phyloP scores from a whole-genome alignment of 495 filamentous ascomycete species.

The Neurospora tetraspora region DNA sequence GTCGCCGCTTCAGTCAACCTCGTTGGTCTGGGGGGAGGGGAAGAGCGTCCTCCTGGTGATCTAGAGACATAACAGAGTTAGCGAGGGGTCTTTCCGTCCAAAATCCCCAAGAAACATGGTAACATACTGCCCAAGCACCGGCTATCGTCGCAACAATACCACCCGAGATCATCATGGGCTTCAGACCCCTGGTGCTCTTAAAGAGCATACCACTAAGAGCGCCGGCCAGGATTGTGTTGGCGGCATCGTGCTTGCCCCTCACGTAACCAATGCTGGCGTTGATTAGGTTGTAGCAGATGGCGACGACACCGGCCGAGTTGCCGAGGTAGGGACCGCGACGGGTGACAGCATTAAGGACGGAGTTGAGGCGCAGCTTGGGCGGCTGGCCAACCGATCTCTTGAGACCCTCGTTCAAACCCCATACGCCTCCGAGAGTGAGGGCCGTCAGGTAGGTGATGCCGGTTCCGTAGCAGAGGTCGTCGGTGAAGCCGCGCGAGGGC shows the following conservation, averaged over 20 bases:
- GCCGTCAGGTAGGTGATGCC: conserved; percentile 86
- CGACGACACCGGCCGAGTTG: conserved; percentile 88
- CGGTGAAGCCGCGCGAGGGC: conserved; percentile 91
- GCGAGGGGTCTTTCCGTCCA: background rate
- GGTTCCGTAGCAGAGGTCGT: conserved; percentile 96
- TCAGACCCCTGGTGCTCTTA: conserved; percentile 83
- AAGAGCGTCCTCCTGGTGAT: conserved; percentile 22
- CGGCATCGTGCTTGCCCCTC: conserved; percentile 81
- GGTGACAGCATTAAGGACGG: conserved; percentile 86
- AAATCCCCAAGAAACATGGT: background rate
- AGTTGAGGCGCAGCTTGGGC: conserved; percentile 85
- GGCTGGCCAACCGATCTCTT: conserved; percentile 62
- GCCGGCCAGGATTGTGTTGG: conserved; percentile 79
- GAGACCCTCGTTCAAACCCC: conserved; percentile 84
- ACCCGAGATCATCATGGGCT: conserved; percentile 88
- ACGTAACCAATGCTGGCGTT: conserved; percentile 83
- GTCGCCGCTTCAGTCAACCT: background rate
- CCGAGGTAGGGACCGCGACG: conserved; percentile 91
- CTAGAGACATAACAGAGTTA: conserved; percentile 8
- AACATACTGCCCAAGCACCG: conserved; percentile 78
- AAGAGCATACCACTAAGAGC: conserved; percentile 85
- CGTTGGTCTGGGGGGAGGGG: conserved; percentile 8
- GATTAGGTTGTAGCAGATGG: conserved; percentile 87
- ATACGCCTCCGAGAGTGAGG: conserved; percentile 76
- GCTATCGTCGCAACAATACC: conserved; percentile 77